Conservation (phyloP, 2,329 filamentous ascomycete species). For the Blastomyces percursus region DNA sequence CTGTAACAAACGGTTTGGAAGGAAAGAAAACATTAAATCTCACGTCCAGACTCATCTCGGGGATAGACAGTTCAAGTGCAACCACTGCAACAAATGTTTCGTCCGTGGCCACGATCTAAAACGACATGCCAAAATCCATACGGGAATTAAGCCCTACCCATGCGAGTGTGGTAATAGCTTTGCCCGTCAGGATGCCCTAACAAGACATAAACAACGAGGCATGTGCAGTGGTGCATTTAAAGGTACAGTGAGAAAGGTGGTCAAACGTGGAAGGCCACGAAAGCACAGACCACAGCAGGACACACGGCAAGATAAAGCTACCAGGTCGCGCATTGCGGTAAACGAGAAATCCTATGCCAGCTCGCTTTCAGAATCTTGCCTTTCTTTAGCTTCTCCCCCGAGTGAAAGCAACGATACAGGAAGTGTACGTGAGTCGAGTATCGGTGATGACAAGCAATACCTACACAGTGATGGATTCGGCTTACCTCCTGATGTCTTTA, state of each 20-base stretch:
- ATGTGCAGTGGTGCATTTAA: slow-evolving; percentile 96
- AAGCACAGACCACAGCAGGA: slow-evolving; percentile 52
- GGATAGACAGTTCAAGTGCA: slow-evolving; percentile 89
- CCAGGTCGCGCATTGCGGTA: slow-evolving; percentile 38
- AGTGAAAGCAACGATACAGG: slow-evolving; percentile 32
- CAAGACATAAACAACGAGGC: slow-evolving; percentile 82
- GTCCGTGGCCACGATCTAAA: slow-evolving; percentile 96
- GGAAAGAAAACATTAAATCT: slow-evolving; percentile 97
- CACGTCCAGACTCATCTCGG: slow-evolving; percentile 97
- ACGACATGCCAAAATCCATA: slow-evolving; percentile 94
- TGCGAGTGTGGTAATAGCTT: slow-evolving; percentile 94
- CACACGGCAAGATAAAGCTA: slow-evolving; percentile 46
- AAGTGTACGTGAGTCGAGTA: slow-evolving; percentile 28
- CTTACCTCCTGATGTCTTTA: slow-evolving; percentile 32
- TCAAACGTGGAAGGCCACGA: slow-evolving; percentile 55
- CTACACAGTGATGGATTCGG: slow-evolving; percentile 24
- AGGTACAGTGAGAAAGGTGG: slow-evolving; percentile 57
- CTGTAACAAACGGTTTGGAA: slow-evolving; percentile 84
- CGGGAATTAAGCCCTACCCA: slow-evolving; percentile 86
- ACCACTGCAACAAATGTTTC: slow-evolving; percentile 88
- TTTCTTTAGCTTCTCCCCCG: slow-evolving; percentile 31
- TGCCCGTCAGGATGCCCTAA: slow-evolving; percentile 87
- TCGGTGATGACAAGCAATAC: slow-evolving; percentile 23
- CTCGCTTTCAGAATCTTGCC: slow-evolving; percentile 27
- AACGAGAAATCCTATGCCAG: slow-evolving; percentile 27